These are phyloP conservation scores for Sporobolomyces phaffii DNA, from an alignment of 768 basidiomycete species.

Conservation along the genomic window DNA sequence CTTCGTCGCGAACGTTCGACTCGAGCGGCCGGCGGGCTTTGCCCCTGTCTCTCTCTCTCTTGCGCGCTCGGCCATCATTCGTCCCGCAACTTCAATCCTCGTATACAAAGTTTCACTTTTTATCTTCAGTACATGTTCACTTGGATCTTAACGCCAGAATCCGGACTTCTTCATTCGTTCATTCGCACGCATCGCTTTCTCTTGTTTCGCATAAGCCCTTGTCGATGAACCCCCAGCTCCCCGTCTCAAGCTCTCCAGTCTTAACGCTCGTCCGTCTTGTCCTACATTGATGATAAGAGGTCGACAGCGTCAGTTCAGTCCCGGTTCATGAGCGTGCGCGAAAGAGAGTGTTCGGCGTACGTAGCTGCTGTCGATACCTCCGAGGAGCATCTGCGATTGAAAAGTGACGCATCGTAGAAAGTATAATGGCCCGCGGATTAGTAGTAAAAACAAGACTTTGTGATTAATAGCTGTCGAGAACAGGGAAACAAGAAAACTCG, in stretches of 20 bases:
- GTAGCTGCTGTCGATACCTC: slow-evolving; percentile 7
- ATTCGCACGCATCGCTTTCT: too few relatives aligned
- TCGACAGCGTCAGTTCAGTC: neutral
- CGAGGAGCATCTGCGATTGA: slow-evolving; percentile 7
- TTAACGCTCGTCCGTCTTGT: slow-evolving; percentile 7
- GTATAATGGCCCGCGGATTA: too few relatives aligned
- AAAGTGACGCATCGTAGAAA: too few relatives aligned
- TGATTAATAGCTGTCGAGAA: too few relatives aligned
- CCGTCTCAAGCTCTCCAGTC: neutral
- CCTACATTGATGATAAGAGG: neutral
- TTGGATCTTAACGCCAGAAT: too few relatives aligned
- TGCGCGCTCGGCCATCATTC: neutral
- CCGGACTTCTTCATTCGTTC: too few relatives aligned
- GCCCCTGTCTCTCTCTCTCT: neutral
- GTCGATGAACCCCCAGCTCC: neutral
- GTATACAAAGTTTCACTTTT: neutral
- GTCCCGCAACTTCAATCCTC: neutral
- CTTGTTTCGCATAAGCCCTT: too few relatives aligned
- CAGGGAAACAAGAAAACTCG: too few relatives aligned
- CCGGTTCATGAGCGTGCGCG: neutral
- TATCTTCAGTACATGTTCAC: too few relatives aligned
- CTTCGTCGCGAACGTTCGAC: neutral
- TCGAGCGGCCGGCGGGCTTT: too few relatives aligned
- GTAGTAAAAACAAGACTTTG: too few relatives aligned
- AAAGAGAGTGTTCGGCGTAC: neutral